A percentile compares a stretch with the other conserved stretches of the same genome.
These are phyloP conservation scores for Umbelopsis isabellina DNA, from an alignment of 192 early-diverging fungal species.

Conservation along the genomic window DNA sequence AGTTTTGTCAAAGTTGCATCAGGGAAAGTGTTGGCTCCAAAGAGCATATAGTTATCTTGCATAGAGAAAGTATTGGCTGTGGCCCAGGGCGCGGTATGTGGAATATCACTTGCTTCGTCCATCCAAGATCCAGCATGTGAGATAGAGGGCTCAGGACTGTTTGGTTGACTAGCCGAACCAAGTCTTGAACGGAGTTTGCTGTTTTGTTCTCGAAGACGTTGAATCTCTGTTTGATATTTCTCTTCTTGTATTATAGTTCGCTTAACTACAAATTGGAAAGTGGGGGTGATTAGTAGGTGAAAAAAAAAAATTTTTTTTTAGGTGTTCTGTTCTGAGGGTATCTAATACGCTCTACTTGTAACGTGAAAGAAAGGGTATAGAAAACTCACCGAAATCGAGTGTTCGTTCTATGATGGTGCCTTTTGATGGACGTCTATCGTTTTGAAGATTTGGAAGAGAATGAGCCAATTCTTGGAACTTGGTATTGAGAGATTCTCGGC, in stretches of 20 bases:
- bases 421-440: constrained; percentile 78
- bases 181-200: not conserved
- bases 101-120: constrained; percentile 8
- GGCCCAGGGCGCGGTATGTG: constrained; percentile 1
- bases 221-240: constrained; percentile 29
- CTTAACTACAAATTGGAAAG: constrained; percentile 25
- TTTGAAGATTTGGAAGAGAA: constrained; percentile 69
- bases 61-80: not conserved
- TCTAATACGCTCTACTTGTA: not conserved
- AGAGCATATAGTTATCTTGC: constrained; percentile 3
- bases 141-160: constrained; percentile 14
- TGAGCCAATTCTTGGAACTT: constrained; percentile 84
- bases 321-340: no score
- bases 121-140: constrained; percentile 10
- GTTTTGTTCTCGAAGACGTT: constrained; percentile 23
- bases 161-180: not conserved
- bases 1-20: not conserved
- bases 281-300: not conserved
- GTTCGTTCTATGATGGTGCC: constrained; percentile 78
- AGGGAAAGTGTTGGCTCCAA: not conserved
- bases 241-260: constrained; percentile 38
- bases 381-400: constrained; percentile 59
- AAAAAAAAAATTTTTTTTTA: constrained; percentile 1
- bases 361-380: not conserved
- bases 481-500: constrained; percentile 78